Percentiles rank a stretch among this genome's conserved stretches.
These are phyloP conservation scores for Vitis riparia DNA, from an alignment of 164 flowering plant genomes.

Conservation along the genomic window DNA sequence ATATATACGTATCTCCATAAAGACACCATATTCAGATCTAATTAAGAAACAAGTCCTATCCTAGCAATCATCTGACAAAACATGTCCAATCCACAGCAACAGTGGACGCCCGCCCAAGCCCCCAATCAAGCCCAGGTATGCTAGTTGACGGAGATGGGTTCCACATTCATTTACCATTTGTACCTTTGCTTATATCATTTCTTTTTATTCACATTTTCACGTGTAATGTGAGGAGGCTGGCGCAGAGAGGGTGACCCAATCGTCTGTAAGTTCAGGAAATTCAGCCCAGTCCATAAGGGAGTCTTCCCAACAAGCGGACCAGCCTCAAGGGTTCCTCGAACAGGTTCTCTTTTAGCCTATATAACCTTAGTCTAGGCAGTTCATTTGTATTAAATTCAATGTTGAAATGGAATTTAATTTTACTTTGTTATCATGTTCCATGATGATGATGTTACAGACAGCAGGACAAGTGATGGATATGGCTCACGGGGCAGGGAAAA, in stretches of 20 bases:
- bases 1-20: too few species aligned
- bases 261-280: slow-evolving; percentile 31
- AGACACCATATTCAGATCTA: too few species aligned
- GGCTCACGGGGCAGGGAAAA: slow-evolving; percentile 46
- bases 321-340: slow-evolving; percentile 37
- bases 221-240: slow-evolving; percentile 24
- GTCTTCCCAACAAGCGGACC: slow-evolving; percentile 26
- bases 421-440: too few species aligned
- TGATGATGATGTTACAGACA: slow-evolving; percentile 23
- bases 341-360: slow-evolving; percentile 31
- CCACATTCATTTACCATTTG: too few species aligned
- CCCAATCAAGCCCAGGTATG: slow-evolving; percentile 22
- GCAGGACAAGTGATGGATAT: slow-evolving; percentile 39
- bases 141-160: too few species aligned
- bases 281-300: slow-evolving; percentile 25
- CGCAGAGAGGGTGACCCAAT: slow-evolving; percentile 25
- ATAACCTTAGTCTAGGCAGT: too few species aligned
- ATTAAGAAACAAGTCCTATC: neutral
- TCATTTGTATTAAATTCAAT: too few species aligned
- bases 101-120: slow-evolving; percentile 21
- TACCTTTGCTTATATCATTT: too few species aligned
- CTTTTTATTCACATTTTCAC: too few species aligned
- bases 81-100: slow-evolving; percentile 16
- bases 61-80: neutral
- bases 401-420: too few species aligned